A percentile compares a stretch with the other conserved stretches of the same genome.
These are phyloP conservation scores for Closterium sp. DNA, from an alignment of 139 green algal genomes.

Conservation along the genomic window DNA sequence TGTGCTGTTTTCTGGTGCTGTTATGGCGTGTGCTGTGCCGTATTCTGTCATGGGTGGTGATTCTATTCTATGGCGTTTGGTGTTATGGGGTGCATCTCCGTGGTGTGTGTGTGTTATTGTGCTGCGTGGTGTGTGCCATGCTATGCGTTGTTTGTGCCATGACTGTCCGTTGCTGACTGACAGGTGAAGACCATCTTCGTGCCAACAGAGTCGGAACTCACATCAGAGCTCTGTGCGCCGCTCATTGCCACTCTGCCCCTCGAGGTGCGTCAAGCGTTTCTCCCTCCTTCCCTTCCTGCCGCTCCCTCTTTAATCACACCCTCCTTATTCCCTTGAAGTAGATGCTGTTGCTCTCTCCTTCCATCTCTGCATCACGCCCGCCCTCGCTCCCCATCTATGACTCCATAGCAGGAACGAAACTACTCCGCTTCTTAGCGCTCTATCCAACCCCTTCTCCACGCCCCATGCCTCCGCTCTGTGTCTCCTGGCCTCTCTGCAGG, in stretches of 20 bases:
- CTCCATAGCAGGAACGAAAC: conserved; percentile 44
- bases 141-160: too few species aligned
- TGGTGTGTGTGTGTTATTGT: too few species aligned
- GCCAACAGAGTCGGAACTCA: conserved; percentile 29
- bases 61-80: too few species aligned
- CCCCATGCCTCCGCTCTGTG: not conserved
- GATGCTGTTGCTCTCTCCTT: too few species aligned
- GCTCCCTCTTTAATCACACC: not conserved
- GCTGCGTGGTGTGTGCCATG: too few species aligned
- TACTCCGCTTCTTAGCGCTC: conserved; percentile 67
- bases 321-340: not conserved
- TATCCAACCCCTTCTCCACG: conserved; percentile 67
- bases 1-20: not conserved
- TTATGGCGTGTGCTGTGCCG: not conserved
- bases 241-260: conserved; percentile 70
- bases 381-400: too few species aligned
- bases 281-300: not conserved
- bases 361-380: too few species aligned
- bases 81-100: too few species aligned
- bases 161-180: not conserved
- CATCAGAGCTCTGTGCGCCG: conserved; percentile 60
- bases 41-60: too few species aligned
- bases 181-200: conserved; percentile 51
- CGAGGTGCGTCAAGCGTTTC: conserved; percentile 55
- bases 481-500: conserved; percentile 7